Conservation (phyloP, 306 rosid genomes). For the Cucurbita argyrosperma region DNA sequence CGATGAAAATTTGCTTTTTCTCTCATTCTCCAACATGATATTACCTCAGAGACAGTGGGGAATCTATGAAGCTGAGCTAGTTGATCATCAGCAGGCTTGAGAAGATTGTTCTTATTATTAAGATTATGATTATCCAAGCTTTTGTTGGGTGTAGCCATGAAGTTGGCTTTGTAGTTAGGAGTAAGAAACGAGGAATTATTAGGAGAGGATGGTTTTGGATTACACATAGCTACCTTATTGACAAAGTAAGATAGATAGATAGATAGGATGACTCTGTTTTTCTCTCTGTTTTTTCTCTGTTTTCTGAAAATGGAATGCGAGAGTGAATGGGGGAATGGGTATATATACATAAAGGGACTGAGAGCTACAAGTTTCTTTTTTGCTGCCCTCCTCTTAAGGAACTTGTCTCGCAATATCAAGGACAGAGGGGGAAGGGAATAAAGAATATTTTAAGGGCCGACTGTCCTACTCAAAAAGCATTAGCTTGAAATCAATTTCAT, state of each 20-base stretch:
- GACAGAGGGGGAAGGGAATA: neutral
- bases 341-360: conserved; percentile 31
- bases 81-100: conserved; percentile 2
- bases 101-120: neutral
- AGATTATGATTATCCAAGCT: neutral
- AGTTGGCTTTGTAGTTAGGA: conserved; percentile 27
- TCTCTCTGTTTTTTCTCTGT: neutral
- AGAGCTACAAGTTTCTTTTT: conserved; percentile 10
- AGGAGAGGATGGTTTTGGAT: conserved; percentile 50
- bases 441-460: neutral
- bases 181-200: conserved; percentile 31
- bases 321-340: conserved; percentile 17
- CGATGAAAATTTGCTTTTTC: neutral
- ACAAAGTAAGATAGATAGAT: neutral
- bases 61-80: conserved; percentile 56
- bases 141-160: conserved; percentile 27
- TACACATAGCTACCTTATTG: conserved; percentile 29
- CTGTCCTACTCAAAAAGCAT: neutral
- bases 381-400: neutral
- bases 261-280: neutral
- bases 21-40: neutral
- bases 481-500: neutral
- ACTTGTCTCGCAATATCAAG: conserved; percentile 1
- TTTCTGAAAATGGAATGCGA: conserved; percentile 20
- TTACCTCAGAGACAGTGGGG: conserved; percentile 80